Conservation (phyloP, 768 basidiomycete species). For the Podaxis carcinomalis region DNA sequence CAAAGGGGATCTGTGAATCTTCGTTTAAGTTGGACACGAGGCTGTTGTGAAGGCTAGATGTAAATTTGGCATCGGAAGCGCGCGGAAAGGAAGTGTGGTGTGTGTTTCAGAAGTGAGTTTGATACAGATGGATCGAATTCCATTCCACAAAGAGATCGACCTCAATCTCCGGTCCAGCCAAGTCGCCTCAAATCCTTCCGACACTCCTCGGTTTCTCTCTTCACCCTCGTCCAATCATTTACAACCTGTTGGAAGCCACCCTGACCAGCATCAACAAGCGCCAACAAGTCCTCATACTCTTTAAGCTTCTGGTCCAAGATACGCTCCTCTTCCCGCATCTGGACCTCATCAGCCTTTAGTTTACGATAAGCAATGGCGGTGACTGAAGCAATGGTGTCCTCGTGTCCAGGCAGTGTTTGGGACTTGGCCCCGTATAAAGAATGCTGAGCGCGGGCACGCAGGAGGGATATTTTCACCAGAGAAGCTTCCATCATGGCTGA, state of each 20-base stretch:
- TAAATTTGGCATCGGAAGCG: no score
- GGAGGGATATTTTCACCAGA: conserved; percentile 43
- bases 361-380: conserved; percentile 26
- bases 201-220: conserved; percentile 47
- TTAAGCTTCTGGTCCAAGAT: conserved; percentile 33
- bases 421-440: conserved; percentile 34
- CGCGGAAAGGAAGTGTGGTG: no score
- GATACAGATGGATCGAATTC: not conserved
- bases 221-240: conserved; percentile 42
- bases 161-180: conserved; percentile 42
- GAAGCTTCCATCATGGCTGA: conserved; percentile 42
- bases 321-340: conserved; percentile 31
- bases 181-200: conserved; percentile 42
- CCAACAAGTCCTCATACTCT: conserved; percentile 38
- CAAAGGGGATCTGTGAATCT: no score
- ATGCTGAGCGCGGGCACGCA: conserved; percentile 35
- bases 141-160: not conserved
- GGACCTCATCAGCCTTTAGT: conserved; percentile 30
- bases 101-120: no score
- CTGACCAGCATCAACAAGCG: conserved; percentile 34
- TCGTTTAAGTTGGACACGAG: no score
- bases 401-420: conserved; percentile 13
- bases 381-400: conserved; percentile 27
- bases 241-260: conserved; percentile 43
- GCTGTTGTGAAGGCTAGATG: no score